Evolutionary conservation across 495 filamentous ascomycete genomes (phyloP), one percentile per base, ranked within the genome.

Genomic region (Talaromyces proteolyticus): DNA sequence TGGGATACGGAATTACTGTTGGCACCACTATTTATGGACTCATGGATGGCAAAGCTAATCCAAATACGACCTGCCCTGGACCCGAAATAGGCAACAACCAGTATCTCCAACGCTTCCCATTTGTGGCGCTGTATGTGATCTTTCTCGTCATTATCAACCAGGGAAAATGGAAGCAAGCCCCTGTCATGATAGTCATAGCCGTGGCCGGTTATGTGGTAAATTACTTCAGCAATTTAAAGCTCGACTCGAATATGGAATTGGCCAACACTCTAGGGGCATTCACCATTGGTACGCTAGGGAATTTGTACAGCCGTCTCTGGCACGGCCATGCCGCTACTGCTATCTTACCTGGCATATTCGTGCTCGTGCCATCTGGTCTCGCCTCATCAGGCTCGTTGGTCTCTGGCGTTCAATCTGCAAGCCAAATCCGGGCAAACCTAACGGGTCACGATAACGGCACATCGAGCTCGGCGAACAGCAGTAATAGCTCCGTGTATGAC

Each of bases 1-100:
- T 97, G 5, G 92, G 90, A 21, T 96, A 91, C 56, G 92, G 91
- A 20, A 95, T 97, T 57, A 96, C 92, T 0, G 88, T 97, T 34
- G 92, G 92, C 25, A 90, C 89, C 0, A 88, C 87, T 2, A 74
- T 97, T 17, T 96, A 94, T 63, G 92, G 92, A 6, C 74, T 91
- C 21, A 79, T 95, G 56, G 88, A 95, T 66, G 42, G 61, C 6
- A 73, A 85, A 18, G 91, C 91, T 10, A 84, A 85, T 1, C 89
- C 86, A 16, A 70, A 73, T 6, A 84, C 84, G 1, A 79, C 67
- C 12, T 96, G 91, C 66, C 61, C 62, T 1, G 74, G 84, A 45
- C 71, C 79, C 0, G 77, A 84, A 20, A 54, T 72, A 10, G 72
- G 61, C 39, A 60, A 61, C 29, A 72, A 64, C 19, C 52, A 57